phyloP scores from a whole-genome alignment of 164 flowering plant genomes.

The Cinnamomum micranthum region DNA sequence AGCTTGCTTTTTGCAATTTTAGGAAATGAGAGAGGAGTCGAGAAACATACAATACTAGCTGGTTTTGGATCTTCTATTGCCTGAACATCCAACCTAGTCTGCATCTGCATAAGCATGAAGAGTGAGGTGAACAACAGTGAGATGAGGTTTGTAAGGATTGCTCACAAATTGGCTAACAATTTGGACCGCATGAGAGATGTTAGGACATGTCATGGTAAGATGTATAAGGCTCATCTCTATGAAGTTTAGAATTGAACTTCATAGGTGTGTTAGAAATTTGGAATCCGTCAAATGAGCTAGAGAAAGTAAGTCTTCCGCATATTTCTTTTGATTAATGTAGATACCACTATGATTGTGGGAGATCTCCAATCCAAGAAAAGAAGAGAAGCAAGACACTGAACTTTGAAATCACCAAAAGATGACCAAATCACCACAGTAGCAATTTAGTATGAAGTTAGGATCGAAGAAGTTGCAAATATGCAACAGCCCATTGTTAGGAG shows the following conservation, averaged over 20 bases:
- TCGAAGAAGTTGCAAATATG: slow-evolving; percentile 27
- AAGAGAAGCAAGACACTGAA: slow-evolving; percentile 40
- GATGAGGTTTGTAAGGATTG: too few species aligned
- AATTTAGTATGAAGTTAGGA: slow-evolving; percentile 23
- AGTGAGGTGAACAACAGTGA: too few species aligned
- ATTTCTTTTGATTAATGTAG: too few species aligned
- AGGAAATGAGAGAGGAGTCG: neutral
- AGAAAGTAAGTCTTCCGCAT: too few species aligned
- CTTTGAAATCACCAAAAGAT: slow-evolving; percentile 15
- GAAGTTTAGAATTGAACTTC: too few species aligned
- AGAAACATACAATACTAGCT: neutral
- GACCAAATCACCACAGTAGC: slow-evolving; percentile 18
- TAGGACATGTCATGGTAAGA: too few species aligned
- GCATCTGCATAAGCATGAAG: neutral
- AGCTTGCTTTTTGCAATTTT: neutral
- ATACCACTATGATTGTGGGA: too few species aligned
- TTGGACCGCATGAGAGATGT: too few species aligned
- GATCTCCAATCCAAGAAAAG: slow-evolving; percentile 7
- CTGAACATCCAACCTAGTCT: neutral
- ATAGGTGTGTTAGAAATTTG: too few species aligned
- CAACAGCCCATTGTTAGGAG: slow-evolving; percentile 19
- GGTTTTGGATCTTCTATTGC: neutral
- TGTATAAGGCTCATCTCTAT: too few species aligned
- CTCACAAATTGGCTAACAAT: too few species aligned
- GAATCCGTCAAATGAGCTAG: too few species aligned